Conservation (phyloP, 2,329 filamentous ascomycete species). For the Aspergillus proliferans region DNA sequence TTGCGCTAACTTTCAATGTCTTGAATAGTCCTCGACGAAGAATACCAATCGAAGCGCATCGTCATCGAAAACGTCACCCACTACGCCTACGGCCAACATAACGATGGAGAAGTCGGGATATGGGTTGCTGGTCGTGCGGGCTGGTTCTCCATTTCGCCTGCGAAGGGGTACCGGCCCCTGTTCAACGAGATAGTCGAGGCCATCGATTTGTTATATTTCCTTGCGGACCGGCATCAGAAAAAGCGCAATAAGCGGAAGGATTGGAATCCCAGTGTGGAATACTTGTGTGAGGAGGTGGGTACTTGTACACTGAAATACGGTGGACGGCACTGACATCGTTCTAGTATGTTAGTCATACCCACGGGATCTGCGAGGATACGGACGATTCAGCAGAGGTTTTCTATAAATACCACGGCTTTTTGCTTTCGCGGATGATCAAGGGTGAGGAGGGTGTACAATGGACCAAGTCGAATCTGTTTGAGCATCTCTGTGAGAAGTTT, state of each 20-base stretch:
- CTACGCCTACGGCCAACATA: slow-evolving; percentile 46
- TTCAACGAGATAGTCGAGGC: slow-evolving; percentile 55
- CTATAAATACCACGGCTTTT: slow-evolving; percentile 39
- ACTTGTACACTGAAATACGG: neutral
- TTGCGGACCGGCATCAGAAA: slow-evolving; percentile 52
- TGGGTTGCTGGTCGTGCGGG: slow-evolving; percentile 59
- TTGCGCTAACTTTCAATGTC: neutral
- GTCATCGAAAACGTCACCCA: slow-evolving; percentile 45
- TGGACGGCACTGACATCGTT: neutral
- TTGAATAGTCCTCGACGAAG: slow-evolving; percentile 30
- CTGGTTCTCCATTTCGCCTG: slow-evolving; percentile 55
- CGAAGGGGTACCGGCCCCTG: slow-evolving; percentile 46
- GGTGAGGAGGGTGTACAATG: slow-evolving; percentile 41
- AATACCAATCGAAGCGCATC: slow-evolving; percentile 38
- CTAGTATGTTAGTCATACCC: slow-evolving; percentile 38
- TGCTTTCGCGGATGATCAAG: slow-evolving; percentile 44
- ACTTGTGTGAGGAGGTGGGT: slow-evolving; percentile 37
- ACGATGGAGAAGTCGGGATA: slow-evolving; percentile 51
- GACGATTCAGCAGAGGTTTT: slow-evolving; percentile 44
- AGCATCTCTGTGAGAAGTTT: slow-evolving; percentile 40
- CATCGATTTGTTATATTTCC: slow-evolving; percentile 55
- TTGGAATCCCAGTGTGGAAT: slow-evolving; percentile 32
- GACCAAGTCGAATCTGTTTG: slow-evolving; percentile 38
- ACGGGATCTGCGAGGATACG: slow-evolving; percentile 37
- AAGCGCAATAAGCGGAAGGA: slow-evolving; percentile 28